phyloP scores from a whole-genome alignment of 2,329 filamentous ascomycete genomes.

The Dactylellina cionopaga region DNA sequence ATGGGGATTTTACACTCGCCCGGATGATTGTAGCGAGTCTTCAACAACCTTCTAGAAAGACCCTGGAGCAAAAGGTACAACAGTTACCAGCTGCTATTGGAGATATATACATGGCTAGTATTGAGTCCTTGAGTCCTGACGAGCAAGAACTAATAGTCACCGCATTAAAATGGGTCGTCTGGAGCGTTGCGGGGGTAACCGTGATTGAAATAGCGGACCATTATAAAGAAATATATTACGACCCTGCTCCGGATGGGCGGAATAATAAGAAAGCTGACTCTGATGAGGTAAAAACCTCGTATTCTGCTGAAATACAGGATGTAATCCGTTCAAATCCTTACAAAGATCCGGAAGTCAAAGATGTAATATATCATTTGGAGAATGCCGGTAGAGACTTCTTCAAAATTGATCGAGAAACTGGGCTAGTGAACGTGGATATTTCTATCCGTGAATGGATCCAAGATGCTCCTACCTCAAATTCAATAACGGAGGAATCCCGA shows the following conservation, averaged over 20 bases:
- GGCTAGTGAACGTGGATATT: not conserved
- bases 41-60: slow-evolving; percentile 32
- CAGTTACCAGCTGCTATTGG: slow-evolving; percentile 32
- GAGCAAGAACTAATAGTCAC: slow-evolving; percentile 26
- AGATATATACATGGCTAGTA: slow-evolving; percentile 31
- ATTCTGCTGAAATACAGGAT: too few species aligned
- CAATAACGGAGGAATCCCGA: slow-evolving; percentile 8
- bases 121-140: slow-evolving; percentile 19
- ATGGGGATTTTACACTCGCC: slow-evolving; percentile 38
- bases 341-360: slow-evolving; percentile 11
- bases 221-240: slow-evolving; percentile 27
- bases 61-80: slow-evolving; percentile 14
- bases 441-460: slow-evolving; percentile 35
- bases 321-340: too few species aligned
- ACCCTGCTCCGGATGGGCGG: too few species aligned
- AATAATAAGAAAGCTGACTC: too few species aligned
- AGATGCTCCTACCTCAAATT: not conserved
- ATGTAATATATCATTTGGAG: slow-evolving; percentile 1
- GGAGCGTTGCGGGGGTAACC: slow-evolving; percentile 8
- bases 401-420: slow-evolving; percentile 2
- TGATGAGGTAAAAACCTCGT: too few species aligned
- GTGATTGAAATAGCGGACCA: slow-evolving; percentile 24
- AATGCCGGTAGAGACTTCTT: slow-evolving; percentile 17
- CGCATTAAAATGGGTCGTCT: slow-evolving; percentile 24
- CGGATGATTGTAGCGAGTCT: slow-evolving; percentile 33